Evolutionary conservation across 805 yeast species (phyloP), one percentile per base, ranked within the genome.

Genomic region (Lipomyces oligophaga): DNA sequence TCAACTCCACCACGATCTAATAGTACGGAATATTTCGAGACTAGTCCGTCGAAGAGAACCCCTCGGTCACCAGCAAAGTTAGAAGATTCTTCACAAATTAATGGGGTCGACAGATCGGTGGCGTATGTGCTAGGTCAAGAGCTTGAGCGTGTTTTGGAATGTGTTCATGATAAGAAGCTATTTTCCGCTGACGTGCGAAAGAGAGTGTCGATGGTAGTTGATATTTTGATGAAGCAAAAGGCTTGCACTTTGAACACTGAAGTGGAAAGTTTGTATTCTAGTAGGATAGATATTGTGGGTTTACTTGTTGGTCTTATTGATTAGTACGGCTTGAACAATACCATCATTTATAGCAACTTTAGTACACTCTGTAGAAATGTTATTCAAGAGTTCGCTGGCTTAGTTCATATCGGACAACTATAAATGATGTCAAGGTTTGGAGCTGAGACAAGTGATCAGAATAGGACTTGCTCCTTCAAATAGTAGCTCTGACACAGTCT

Each of bases 131-230:
- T 8, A 4, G 25, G 15, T 16, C 8, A 8, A 8, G 38, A 21
- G 16, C 28, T 34, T 6, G 28, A n/a, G n/a, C 26, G 13, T 21
- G 24, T 31, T 20, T 44, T 38, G 32, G 31, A 21, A 5, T 27
- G 18, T 1, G 30, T 34, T 18, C 33, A 34, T 8, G 41, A 43
- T 19, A 21, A 38, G 25, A 55, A 44, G 2, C 38, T 36, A 16
- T 34, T 45, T 10, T 40, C 52, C 22, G 37, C 25, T n/a, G 58
- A 58, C 18, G 36, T 39, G 3, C 45, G 54, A 8, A 48, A 48
- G 24, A 47, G 55, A 42, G 41, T 59, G 13, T 33, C 53, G 32
- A 60, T 58, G 41, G 49, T 49, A 10, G 51, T 58, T 16, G 58
- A 57, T 5, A 39, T 57, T 19, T 38, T 59, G 10, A 20, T 45